Evolutionary conservation across 352 stramenopile genomes (phyloP), one percentile per base, ranked within the genome.

Genomic region (Globisporangium lucens): DNA sequence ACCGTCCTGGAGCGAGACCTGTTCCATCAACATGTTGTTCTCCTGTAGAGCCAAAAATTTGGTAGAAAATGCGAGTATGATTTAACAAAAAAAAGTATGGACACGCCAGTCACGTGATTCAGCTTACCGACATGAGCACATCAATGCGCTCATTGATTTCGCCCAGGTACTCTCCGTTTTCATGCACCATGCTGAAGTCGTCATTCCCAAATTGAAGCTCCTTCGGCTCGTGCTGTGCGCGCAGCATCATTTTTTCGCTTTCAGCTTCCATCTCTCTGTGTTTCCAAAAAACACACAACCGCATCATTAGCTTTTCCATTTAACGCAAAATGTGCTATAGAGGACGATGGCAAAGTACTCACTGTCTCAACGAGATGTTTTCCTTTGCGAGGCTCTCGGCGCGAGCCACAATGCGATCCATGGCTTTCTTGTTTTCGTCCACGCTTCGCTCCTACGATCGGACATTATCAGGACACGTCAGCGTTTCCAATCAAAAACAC

Each of bases 61-160:
- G 47, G 29, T 29, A 29, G n/a, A 29, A 27, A 29, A 27, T 46
- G 46, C 27, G 3, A 47, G 27, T 15, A 8, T n/a, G 10, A 33
- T 9, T 5, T 10, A 47, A 57, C 8, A 15, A 24, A 13, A 41
- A 57, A 7, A 56, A 22, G n/a, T 22, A 3, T 56, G 24, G 24
- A 30, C 8, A 52, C 20, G 22, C 8, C 24, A 12, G 27, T 12
- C 15, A 46, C 1, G 3, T 20, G 43, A 17, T n/a, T 9, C 9
- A 22, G 46, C 72, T 30, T 52, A 86, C 80, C 67, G 86, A 82
- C 86, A 94, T 94, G 38, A 94, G 74, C 27, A 92, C 77, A 46
- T 93, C 84, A 56, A 94, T 83, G 20, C 86, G 81, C 41, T 94
- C 84, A 66, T 85, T 93, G 56, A 94, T 79, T 56, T 94, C 86